These are phyloP conservation scores for Pseudozyma pruni DNA, from an alignment of 1,284 basidiomycete species.

Conservation along the genomic window DNA sequence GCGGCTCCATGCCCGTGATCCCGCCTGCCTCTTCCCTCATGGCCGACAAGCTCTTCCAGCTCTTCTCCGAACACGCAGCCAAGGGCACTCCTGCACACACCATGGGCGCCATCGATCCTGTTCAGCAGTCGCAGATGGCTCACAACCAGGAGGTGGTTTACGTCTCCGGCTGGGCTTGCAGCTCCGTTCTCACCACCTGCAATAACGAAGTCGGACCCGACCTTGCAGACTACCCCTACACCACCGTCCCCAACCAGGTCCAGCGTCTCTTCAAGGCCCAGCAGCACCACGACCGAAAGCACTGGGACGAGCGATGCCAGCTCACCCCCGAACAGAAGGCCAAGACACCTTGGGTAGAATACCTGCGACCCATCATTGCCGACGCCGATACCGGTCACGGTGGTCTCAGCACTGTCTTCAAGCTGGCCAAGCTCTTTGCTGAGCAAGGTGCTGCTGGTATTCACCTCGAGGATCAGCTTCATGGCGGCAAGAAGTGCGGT, in stretches of 20 bases:
- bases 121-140: slow-evolving; percentile 98
- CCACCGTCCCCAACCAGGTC: slow-evolving; percentile 82
- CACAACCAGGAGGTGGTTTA: slow-evolving; percentile 93
- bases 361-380: slow-evolving; percentile 66
- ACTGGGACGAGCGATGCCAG: slow-evolving; percentile 64
- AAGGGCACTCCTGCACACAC: slow-evolving; percentile 70
- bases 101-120: slow-evolving; percentile 76
- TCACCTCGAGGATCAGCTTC: slow-evolving; percentile 67
- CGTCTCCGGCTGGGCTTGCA: slow-evolving; percentile 94
- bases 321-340: slow-evolving; percentile 57
- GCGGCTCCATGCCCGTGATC: slow-evolving; percentile 82
- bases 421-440: slow-evolving; percentile 67
- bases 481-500: slow-evolving; percentile 75
- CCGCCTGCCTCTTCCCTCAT: slow-evolving; percentile 79
- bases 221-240: slow-evolving; percentile 93
- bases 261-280: slow-evolving; percentile 68
- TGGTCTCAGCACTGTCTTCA: slow-evolving; percentile 65
- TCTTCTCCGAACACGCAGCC: slow-evolving; percentile 76
- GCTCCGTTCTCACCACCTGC: slow-evolving; percentile 77
- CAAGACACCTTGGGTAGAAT: slow-evolving; percentile 66
- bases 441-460: slow-evolving; percentile 70
- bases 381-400: slow-evolving; percentile 67
- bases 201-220: slow-evolving; percentile 98
- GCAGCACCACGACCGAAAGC: slow-evolving; percentile 67
- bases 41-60: slow-evolving; percentile 81